These are phyloP conservation scores for Aspergillus tubingensis DNA, from an alignment of 2,329 filamentous ascomycete genomes.

Conservation along the genomic window DNA sequence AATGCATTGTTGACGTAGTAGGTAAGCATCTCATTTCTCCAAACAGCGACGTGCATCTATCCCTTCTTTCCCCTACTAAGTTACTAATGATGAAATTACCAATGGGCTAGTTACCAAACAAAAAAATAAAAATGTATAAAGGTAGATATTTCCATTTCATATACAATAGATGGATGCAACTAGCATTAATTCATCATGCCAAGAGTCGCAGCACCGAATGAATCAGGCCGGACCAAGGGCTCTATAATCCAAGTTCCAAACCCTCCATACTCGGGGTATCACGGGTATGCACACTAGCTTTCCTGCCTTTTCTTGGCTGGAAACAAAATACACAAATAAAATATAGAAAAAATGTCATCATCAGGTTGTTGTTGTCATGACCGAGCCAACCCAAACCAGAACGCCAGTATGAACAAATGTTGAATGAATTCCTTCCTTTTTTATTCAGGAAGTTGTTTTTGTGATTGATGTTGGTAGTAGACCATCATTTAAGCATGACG, in stretches of 20 bases:
- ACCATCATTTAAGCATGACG: slow-evolving; percentile 35
- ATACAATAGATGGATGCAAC: neutral
- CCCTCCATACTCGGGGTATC: neutral
- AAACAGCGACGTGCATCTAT: no score
- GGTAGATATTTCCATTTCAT: neutral
- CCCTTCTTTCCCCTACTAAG: no score
- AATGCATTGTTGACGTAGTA: no score
- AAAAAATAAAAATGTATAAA: no score
- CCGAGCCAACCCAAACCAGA: neutral
- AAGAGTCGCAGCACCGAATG: neutral
- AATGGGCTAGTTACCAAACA: no score
- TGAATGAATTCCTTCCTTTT: neutral
- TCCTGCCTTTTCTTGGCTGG: neutral
- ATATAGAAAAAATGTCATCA: neutral
- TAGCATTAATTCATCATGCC: slow-evolving; percentile 4
- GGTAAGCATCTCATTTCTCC: no score
- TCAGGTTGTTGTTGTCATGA: neutral
- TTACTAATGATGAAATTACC: no score
- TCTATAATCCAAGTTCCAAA: neutral
- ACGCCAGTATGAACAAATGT: neutral
- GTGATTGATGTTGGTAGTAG: neutral
- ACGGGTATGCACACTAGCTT: neutral
- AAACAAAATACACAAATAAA: neutral
- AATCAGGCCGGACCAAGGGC: no score
- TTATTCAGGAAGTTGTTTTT: neutral